These are phyloP conservation scores for Tricladium varicosporioides DNA, from an alignment of 2,329 filamentous ascomycete species.

Conservation along the genomic window DNA sequence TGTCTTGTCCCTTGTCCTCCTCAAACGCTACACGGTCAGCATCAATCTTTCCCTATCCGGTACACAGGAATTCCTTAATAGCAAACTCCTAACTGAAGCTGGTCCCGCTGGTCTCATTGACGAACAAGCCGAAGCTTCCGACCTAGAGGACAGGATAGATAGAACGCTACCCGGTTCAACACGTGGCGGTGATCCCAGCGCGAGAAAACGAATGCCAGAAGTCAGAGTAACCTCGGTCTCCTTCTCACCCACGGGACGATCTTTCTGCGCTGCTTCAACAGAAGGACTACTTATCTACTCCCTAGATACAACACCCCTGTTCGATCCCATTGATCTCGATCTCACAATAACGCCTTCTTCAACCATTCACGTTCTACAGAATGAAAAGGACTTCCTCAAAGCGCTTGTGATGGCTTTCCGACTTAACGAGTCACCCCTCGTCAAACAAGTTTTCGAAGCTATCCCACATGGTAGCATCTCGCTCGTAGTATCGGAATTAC, in stretches of 20 bases:
- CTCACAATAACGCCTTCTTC: conserved; percentile 89
- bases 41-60: conserved; percentile 94
- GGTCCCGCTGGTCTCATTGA: conserved; percentile 84
- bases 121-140: conserved; percentile 82
- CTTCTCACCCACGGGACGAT: conserved; percentile 84
- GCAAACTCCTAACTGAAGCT: conserved; percentile 84
- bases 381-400: conserved; percentile 79
- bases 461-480: conserved; percentile 73
- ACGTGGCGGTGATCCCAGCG: conserved; percentile 77
- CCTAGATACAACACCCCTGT: conserved; percentile 77
- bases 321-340: conserved; percentile 95
- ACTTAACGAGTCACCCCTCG: conserved; percentile 79
- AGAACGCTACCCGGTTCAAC: conserved; percentile 79
- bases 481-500: conserved; percentile 76
- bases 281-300: conserved; percentile 94
- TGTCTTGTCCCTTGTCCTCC: conserved; percentile 83
- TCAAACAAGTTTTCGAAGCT: conserved; percentile 81
- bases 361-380: conserved; percentile 66
- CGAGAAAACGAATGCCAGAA: conserved; percentile 72
- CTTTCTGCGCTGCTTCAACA: conserved; percentile 93
- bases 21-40: conserved; percentile 95
- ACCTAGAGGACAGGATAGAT: conserved; percentile 82
- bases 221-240: conserved; percentile 81
- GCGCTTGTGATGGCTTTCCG: conserved; percentile 97
- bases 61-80: conserved; percentile 96